Percentiles rank a stretch among this genome's conserved stretches.
Evolutionary conservation across 2,329 filamentous ascomycete genomes (phyloP).

Genomic region (Xylaria sp.): DNA sequence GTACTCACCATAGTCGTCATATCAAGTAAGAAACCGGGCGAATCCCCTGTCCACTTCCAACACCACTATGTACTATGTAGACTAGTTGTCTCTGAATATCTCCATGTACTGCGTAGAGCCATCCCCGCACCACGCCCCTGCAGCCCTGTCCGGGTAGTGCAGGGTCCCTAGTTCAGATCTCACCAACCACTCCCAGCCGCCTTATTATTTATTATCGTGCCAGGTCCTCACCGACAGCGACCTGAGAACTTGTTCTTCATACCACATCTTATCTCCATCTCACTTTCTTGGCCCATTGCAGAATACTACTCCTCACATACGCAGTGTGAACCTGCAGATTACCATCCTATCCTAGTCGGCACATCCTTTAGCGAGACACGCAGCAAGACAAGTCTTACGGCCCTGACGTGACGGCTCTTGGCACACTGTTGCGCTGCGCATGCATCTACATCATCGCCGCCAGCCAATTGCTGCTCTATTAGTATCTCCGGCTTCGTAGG

Average conservation of each 20-base stretch:
- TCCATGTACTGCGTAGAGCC: no score
- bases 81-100: no score
- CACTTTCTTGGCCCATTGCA: neutral
- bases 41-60: neutral
- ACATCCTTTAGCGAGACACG: neutral
- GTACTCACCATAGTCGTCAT: no score
- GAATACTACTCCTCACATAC: no score
- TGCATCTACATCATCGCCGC: constrained; percentile 1
- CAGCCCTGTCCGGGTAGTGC: constrained; percentile 23
- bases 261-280: neutral
- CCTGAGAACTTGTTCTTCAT: neutral
- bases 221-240: neutral
- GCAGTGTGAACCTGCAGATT: neutral
- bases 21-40: neutral
- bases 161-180: constrained; percentile 4
- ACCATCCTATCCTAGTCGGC: neutral
- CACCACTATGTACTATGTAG: no score
- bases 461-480: neutral
- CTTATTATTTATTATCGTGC: constrained; percentile 18
- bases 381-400: constrained; percentile 1
- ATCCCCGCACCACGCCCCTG: constrained; percentile 1
- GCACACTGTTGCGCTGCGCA: constrained; percentile 5
- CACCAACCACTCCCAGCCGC: constrained; percentile 21
- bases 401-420: constrained; percentile 9
- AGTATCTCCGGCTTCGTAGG: neutral